Conservation (phyloP, 73 alveolate species). For the Breviolum minutum region DNA sequence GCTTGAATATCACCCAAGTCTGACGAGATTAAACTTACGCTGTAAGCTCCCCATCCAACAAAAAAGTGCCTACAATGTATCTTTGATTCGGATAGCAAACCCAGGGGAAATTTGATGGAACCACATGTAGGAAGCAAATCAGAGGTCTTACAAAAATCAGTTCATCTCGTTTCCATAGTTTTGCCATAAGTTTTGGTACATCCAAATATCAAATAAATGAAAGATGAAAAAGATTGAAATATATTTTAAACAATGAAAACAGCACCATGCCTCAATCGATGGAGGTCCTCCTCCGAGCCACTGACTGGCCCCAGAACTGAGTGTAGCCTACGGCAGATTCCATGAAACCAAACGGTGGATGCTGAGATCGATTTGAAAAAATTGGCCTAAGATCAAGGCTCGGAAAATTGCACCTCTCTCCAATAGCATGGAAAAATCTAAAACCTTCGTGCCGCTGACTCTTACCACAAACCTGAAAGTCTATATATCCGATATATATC, state of each 20-base stretch:
- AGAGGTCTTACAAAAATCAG: background rate
- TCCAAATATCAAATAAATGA: background rate
- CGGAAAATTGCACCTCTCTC: background rate
- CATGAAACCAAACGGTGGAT: background rate
- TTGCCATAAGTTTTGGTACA: background rate
- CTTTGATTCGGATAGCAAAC: no score
- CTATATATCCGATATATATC: no score
- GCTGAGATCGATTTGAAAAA: background rate
- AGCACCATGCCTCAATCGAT: background rate
- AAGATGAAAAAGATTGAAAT: no score
- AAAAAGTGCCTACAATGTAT: no score
- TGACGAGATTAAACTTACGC: no score
- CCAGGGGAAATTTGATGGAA: background rate
- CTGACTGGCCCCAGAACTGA: constrained; percentile 19
- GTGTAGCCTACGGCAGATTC: background rate
- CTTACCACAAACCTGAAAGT: no score
- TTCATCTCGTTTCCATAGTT: background rate
- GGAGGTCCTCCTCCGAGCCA: background rate
- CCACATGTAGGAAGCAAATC: background rate
- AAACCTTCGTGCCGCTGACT: no score
- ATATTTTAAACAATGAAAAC: background rate
- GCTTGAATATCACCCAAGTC: no score
- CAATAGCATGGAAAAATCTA: no score
- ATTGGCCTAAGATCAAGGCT: background rate
- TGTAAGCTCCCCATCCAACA: no score